These are phyloP conservation scores for Strobilomyces confusus DNA, from an alignment of 768 basidiomycete species.

Conservation along the genomic window DNA sequence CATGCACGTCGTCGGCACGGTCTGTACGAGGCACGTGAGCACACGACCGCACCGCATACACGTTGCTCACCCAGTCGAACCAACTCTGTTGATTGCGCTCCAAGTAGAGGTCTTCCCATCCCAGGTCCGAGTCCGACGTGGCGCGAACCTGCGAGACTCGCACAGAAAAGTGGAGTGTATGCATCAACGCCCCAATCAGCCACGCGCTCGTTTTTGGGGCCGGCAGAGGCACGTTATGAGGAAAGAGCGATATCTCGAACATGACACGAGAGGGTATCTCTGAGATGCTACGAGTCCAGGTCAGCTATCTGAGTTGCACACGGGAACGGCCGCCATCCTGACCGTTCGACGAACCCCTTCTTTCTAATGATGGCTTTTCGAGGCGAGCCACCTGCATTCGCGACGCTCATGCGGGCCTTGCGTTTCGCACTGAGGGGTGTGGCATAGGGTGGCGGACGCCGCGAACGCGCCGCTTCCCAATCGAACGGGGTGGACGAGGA, in stretches of 20 bases:
- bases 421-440: conserved; percentile 51
- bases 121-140: conserved; percentile 62
- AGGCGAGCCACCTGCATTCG: conserved; percentile 29
- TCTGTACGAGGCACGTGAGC: conserved; percentile 39
- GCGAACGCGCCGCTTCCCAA: conserved; percentile 78
- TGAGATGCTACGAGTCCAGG: conserved; percentile 43
- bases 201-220: conserved; percentile 61
- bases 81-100: conserved; percentile 61
- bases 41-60: conserved; percentile 7
- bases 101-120: conserved; percentile 76
- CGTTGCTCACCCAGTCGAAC: conserved; percentile 71
- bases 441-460: conserved; percentile 67
- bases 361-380: conserved; percentile 57
- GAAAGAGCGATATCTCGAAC: conserved; percentile 79
- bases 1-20: conserved; percentile 56
- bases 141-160: conserved; percentile 54
- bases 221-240: conserved; percentile 75
- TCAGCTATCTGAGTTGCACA: conserved; percentile 11
- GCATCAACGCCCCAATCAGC: conserved; percentile 59
- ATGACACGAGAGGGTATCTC: conserved; percentile 67
- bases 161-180: conserved; percentile 64
- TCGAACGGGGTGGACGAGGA: conserved; percentile 79
- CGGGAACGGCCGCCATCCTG: conserved; percentile 3
- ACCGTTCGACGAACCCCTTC: conserved; percentile 65
- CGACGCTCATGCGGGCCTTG: conserved; percentile 38